Conservation (phyloP, 495 filamentous ascomycete species). For the Rhypophila decipiens region DNA sequence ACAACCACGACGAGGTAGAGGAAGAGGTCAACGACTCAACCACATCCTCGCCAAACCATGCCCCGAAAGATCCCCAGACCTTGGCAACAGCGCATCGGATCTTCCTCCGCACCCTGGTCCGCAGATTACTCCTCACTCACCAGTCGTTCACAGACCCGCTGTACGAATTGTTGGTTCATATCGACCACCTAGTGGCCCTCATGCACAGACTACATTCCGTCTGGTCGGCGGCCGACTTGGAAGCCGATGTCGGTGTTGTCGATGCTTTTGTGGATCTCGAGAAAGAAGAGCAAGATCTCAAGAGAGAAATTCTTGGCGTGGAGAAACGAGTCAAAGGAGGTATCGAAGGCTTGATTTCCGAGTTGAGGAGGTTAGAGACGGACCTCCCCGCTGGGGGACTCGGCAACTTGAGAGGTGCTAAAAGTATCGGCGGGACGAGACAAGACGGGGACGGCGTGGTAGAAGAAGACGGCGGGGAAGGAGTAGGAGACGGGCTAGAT, state of each 20-base stretch:
- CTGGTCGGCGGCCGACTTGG: conserved; percentile 68
- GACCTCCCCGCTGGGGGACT: not conserved
- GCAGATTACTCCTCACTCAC: conserved; percentile 66
- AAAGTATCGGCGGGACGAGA: no score
- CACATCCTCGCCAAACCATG: conserved; percentile 3
- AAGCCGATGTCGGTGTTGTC: conserved; percentile 70
- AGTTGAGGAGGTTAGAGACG: conserved; percentile 35
- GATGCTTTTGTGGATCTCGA: conserved; percentile 64
- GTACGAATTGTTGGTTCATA: conserved; percentile 60
- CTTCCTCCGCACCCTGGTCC: conserved; percentile 61
- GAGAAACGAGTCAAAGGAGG: conserved; percentile 49
- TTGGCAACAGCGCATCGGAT: conserved; percentile 69
- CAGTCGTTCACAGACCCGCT: conserved; percentile 62
- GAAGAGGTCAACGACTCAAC: not conserved
- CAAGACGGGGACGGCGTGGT: conserved; percentile 2
- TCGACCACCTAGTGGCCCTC: conserved; percentile 72
- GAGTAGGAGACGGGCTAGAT: conserved; percentile 9
- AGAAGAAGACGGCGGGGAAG: conserved; percentile 19
- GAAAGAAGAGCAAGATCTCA: conserved; percentile 60
- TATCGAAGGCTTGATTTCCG: conserved; percentile 55
- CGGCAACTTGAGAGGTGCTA: no score
- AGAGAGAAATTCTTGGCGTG: conserved; percentile 48
- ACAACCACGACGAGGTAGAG: conserved; percentile 1
- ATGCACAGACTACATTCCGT: conserved; percentile 63
- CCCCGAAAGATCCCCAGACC: conserved; percentile 68